Percentiles rank a stretch among this genome's conserved stretches.
phyloP scores from a whole-genome alignment of 371 early-diverging fungal species.

The Homolaphlyctis polyrhiza region DNA sequence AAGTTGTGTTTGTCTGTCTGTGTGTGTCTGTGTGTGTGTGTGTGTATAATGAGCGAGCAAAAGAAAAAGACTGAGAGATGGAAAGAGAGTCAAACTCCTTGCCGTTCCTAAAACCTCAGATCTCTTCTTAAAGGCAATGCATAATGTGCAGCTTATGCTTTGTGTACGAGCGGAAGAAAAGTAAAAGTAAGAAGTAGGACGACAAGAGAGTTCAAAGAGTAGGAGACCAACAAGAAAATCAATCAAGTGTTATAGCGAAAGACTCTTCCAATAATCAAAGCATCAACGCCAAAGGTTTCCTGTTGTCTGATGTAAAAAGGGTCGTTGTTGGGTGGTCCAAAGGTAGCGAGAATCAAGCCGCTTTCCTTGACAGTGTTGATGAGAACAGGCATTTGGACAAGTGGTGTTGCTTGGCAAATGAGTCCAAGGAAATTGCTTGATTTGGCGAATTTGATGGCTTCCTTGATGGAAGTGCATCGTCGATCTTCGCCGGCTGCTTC shows the following conservation, averaged over 20 bases:
- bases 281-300: conserved; percentile 80
- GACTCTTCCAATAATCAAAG: conserved; percentile 57
- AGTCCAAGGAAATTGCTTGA: conserved; percentile 78
- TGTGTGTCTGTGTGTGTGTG: no score
- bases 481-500: conserved; percentile 26
- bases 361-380: conserved; percentile 85
- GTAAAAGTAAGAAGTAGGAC: no score
- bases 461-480: conserved; percentile 64
- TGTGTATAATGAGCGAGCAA: no score
- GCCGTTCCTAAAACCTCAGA: no score
- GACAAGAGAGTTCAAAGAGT: no score
- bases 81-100: no score
- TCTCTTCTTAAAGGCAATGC: no score
- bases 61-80: no score
- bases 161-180: no score
- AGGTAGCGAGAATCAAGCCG: conserved; percentile 82
- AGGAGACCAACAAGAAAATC: no score
- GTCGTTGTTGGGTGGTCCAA: conserved; percentile 69
- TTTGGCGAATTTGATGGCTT: conserved; percentile 68
- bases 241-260: conserved; percentile 34
- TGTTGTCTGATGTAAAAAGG: conserved; percentile 60
- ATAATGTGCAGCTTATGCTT: no score
- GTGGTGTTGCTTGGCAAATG: conserved; percentile 78
- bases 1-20: no score
- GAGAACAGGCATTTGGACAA: conserved; percentile 83